Percentiles rank a stretch among this genome's conserved stretches.
phyloP scores from a whole-genome alignment of 371 early-diverging fungal genomes.

The Mucor lusitanicus region DNA sequence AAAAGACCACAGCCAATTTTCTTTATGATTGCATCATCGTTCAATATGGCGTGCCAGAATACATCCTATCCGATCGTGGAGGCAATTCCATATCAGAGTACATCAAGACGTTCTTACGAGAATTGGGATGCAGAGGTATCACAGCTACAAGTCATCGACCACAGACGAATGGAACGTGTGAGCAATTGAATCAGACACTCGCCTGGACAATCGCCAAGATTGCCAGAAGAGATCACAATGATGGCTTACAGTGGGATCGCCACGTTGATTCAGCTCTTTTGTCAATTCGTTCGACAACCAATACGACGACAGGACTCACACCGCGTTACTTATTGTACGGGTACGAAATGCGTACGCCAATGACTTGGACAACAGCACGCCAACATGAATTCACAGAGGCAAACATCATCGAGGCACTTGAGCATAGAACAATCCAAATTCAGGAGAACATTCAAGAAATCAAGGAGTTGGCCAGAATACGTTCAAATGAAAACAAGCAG shows the following conservation, averaged over 20 bases:
- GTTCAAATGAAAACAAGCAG: not conserved
- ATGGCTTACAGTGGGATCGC: slow-evolving; percentile 11
- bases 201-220: slow-evolving; percentile 16
- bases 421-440: not conserved
- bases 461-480: not conserved
- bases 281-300: slow-evolving; percentile 14
- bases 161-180: slow-evolving; percentile 36
- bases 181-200: slow-evolving; percentile 32
- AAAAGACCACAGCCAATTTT: slow-evolving; percentile 18
- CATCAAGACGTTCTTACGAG: not conserved
- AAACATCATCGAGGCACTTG: slow-evolving; percentile 6
- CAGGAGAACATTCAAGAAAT: not conserved
- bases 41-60: slow-evolving; percentile 10
- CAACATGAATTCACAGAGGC: slow-evolving; percentile 20
- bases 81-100: slow-evolving; percentile 25
- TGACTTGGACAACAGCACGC: slow-evolving; percentile 22
- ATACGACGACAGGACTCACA: slow-evolving; percentile 12
- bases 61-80: slow-evolving; percentile 29
- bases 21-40: slow-evolving; percentile 8
- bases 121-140: slow-evolving; percentile 19
- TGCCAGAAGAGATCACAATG: not conserved
- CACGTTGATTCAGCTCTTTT: slow-evolving; percentile 8
- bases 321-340: slow-evolving; percentile 25
- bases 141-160: slow-evolving; percentile 34
- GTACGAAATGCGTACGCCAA: slow-evolving; percentile 21